Evolutionary conservation across 2,329 filamentous ascomycete genomes (phyloP), one percentile per base, ranked within the genome.

Genomic region (Pestalotiopsis sp.): DNA sequence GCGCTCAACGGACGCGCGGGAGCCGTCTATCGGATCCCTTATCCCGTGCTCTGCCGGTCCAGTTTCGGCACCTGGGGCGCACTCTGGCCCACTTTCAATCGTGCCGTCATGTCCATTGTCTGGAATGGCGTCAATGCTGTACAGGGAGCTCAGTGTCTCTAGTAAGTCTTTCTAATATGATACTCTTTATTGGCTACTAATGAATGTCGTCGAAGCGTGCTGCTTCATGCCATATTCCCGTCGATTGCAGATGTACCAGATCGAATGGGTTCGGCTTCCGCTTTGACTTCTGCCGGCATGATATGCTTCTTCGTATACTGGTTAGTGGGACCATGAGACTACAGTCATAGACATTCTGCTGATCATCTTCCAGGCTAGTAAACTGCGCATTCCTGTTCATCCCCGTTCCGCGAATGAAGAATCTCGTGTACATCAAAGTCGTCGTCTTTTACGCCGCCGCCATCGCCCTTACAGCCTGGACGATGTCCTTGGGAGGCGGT

Each of bases 21-120:
- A 5, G 82, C 82, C 0, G 78, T 80, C 27, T 85, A 84, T 71
- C 81, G 83, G 61, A 77, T 85, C 31, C 77, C 78, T 0, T 85
- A 78, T 69, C 82, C 83, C 6, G 79, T 84, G 6, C 68, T 83
- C 17, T 81, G 78, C 72, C 79, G 83, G 52, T 74, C 81, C 1
- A 77, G 80, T 0, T 85, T 84, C 71, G 83, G 83, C 5, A 72
- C 82, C 1, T 84, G 80, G 69, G 83, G 83, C 27, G 81, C 81
- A 0, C 79, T 79, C 73, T 85, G 83, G 82, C 82, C 82, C 1
- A 78, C 77, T 4, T 80, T 82, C 67, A 82, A 82, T 68, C 76
- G 83, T 20, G 82, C 81, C 6, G 79, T 82, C 14, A 83, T 84
- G 81, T 77, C 82, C 1, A 80, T 83, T 65, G 81, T 84, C 4